These are phyloP conservation scores for Helichrysum umbraculigerum DNA, from an alignment of 129 eudicot species.

Conservation along the genomic window DNA sequence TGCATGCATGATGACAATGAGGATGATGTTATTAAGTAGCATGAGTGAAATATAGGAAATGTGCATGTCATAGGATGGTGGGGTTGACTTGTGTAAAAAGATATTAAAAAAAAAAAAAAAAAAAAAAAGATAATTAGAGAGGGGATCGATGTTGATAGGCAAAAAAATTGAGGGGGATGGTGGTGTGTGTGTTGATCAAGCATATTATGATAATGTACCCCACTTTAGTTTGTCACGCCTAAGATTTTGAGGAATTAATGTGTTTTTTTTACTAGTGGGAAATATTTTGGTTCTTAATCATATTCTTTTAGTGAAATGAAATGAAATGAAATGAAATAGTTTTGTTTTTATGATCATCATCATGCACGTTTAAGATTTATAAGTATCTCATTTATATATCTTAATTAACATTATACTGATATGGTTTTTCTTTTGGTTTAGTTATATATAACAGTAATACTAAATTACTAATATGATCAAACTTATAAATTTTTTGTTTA, in stretches of 20 bases:
- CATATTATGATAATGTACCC: slow-evolving; percentile 60
- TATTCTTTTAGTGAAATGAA: slow-evolving; percentile 6
- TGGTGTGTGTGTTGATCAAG: slow-evolving; percentile 30
- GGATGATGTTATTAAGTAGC: slow-evolving; percentile 39
- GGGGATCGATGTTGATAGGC: slow-evolving; percentile 18
- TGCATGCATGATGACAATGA: slow-evolving; percentile 38
- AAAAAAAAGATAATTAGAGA: slow-evolving; percentile 1
- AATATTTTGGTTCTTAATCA: slow-evolving; percentile 20
- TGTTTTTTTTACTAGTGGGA: slow-evolving; percentile 36
- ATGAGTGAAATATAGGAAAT: slow-evolving; percentile 32
- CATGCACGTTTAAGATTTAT: background rate
- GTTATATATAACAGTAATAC: too few species aligned
- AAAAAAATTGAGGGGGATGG: slow-evolving; percentile 21
- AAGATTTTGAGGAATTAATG: slow-evolving; percentile 48
- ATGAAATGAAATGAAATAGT: background rate
- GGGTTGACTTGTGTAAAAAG: slow-evolving; percentile 60
- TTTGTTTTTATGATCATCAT: background rate
- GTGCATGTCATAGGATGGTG: slow-evolving; percentile 45
- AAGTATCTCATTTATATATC: too few species aligned
- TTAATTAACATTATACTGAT: too few species aligned
- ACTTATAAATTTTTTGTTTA: too few species aligned
- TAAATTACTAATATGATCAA: too few species aligned
- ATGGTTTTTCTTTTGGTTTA: too few species aligned
- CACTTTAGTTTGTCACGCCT: slow-evolving; percentile 75
- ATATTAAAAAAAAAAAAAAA: slow-evolving; percentile 18